Evolutionary conservation across 306 rosid species (phyloP), one percentile per base, ranked within the genome.

Genomic region (Canavalia gladiata): DNA sequence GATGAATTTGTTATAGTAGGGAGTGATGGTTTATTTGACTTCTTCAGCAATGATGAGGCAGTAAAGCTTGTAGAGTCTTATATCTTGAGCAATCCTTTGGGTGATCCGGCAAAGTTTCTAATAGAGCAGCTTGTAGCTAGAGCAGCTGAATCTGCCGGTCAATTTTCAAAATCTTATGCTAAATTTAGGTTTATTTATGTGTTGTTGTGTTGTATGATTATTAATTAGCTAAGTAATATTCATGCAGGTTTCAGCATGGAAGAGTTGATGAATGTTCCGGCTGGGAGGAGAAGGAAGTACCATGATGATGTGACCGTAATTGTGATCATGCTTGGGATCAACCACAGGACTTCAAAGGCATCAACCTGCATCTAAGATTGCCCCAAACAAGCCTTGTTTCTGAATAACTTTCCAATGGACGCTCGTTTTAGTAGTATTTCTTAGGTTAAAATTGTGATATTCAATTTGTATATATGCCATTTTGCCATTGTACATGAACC

Each of bases 11-110:
- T 90, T 12, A 84, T 95, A 80, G 89, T 93, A 59, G 98, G 88
- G 28, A 95, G 99, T 80, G 99, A 95, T 79, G 99, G 99, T 77
- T 87, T 95, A 84, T 95, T 95, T 77, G 99, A 95, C 90, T 95
- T 93, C 89, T 93, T 91, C 87, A 92, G 90, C 85, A 95, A 95
- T 58, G 92, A 88, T 0, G 99, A 95, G 87, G 92, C 93, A 6
- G 90, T 95, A 37, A 85, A 85, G 88, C 91, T 90, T 68, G 98
- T 90, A 42, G 88, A 87, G 79, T 93, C 91, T 63, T 93, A 86
- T 78, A 95, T 95, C 87, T 82, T 45, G 76, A 85, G 85, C 81
- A 92, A 90, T 63, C 93, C 99, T 72, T 74, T 67, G 4, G 97
- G 97, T 59, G 99, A 95, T 82, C 99, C 98, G 0, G 96, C 99